phyloP scores from a whole-genome alignment of 169 alveolate species.

The Ichthyophthirius multifiliis region DNA sequence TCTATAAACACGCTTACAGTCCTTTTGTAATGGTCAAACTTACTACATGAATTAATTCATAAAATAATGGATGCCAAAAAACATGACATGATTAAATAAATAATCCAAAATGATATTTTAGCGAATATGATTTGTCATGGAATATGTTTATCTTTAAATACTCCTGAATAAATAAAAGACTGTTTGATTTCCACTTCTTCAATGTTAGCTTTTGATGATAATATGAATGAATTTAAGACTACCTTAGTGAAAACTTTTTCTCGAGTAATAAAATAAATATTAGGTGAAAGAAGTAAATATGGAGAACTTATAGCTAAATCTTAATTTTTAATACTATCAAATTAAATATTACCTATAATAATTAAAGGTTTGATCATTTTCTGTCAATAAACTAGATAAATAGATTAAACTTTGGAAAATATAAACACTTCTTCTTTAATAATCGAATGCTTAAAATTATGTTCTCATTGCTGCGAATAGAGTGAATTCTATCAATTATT shows the following conservation, averaged over 20 bases:
- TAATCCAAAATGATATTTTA: neutral
- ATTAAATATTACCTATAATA: neutral
- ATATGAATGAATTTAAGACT: constrained; percentile 12
- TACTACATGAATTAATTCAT: neutral
- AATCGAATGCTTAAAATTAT: constrained; percentile 25
- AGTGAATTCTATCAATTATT: constrained; percentile 38
- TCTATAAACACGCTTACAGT: neutral
- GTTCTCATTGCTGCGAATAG: constrained; percentile 20
- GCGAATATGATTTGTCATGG: constrained; percentile 4
- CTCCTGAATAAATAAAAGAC: constrained; percentile 10
- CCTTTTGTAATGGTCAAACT: neutral
- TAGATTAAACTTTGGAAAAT: constrained; percentile 3
- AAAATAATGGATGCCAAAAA: neutral
- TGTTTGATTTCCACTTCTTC: constrained; percentile 11
- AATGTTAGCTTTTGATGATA: neutral
- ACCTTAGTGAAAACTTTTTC: constrained; percentile 2
- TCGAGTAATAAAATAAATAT: neutral
- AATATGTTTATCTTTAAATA: neutral
- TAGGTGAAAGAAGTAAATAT: constrained; percentile 2
- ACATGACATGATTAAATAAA: neutral
- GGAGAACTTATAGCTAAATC: constrained; percentile 15
- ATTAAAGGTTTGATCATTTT: neutral
- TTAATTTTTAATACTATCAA: neutral
- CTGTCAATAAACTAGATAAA: neutral
- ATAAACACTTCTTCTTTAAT: neutral